Conservation (phyloP, 2,329 filamentous ascomycete genomes). For the Ceratocystis alfenasii region DNA sequence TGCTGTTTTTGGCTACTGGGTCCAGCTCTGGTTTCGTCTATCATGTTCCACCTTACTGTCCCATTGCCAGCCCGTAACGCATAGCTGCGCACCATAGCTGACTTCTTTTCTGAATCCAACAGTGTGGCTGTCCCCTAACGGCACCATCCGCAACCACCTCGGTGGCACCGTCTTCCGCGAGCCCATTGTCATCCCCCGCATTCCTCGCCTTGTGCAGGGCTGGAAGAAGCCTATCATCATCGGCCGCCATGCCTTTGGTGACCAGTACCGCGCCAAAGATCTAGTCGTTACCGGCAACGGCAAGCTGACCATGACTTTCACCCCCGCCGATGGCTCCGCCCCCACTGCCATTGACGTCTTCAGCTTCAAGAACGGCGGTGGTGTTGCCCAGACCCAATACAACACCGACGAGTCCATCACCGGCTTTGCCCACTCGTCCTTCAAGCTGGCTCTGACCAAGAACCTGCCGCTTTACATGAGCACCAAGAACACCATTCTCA, state of each 20-base stretch:
- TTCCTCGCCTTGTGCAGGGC: conserved; percentile 85
- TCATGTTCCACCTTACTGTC: neutral
- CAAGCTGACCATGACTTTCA: conserved; percentile 90
- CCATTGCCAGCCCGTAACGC: neutral
- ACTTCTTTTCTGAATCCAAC: conserved; percentile 16
- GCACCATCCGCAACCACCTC: conserved; percentile 63
- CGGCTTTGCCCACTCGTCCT: conserved; percentile 90
- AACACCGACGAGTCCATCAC: conserved; percentile 94
- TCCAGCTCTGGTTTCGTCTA: neutral
- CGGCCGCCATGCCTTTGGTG: conserved; percentile 93
- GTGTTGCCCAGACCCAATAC: conserved; percentile 90
- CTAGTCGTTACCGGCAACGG: conserved; percentile 68
- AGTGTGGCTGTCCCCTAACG: conserved; percentile 99
- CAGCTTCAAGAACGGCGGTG: conserved; percentile 75
- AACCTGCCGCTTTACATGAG: conserved; percentile 94
- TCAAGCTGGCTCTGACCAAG: conserved; percentile 88
- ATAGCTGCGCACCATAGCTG: conserved; percentile 4
- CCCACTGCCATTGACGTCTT: conserved; percentile 81
- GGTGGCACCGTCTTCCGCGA: conserved; percentile 98
- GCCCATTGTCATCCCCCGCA: conserved; percentile 88
- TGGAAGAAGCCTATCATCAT: conserved; percentile 99
- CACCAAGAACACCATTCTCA: conserved; percentile 99
- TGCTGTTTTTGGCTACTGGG: neutral
- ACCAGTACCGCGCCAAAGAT: conserved; percentile 97
- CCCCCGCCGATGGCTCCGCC: conserved; percentile 61